Evolutionary conservation across 768 basidiomycete species (phyloP), one percentile per base, ranked within the genome.

Genomic region (Hortiboletus flavorubellus): DNA sequence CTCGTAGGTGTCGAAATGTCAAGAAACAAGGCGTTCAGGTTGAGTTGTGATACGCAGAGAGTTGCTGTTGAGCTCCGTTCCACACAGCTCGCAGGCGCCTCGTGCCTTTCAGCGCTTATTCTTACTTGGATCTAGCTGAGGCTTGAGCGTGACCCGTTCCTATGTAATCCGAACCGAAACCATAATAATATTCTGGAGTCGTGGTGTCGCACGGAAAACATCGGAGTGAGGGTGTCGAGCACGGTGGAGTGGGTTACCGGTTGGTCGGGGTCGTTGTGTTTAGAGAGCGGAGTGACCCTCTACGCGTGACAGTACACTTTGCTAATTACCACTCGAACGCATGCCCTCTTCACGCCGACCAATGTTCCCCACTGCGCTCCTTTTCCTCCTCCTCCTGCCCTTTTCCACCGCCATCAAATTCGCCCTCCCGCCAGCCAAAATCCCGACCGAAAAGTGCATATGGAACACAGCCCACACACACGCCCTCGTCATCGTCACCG

Each of bases 401-500:
- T 41, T 67, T 63, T 30, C 73, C 8, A 57, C 64, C 38, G 91
- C 90, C 47, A 90, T 99, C 75, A 98, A 98, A 73, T 97, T 98
- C 72, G 69, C 79, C 37, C 76, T 97, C 23, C 81, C 74, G 33
- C 85, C 93, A 1, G 80, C 79, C 58, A 83, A 84, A 57, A 82
- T 87, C 61, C 94, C 96, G 1, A 73, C 78, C 29, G 66, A 81
- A 60, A 94, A 93, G 73, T 98, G 96, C 73, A 87, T 98, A 53
- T 99, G 97, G 97, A 97, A 99, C 69, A 77, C 88, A 23, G 96
- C 87, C 9, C 90, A 94, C 65, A 74, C 80, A 7, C 86, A 93
- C 64, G 82, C 91, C 7, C 87, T 98, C 35, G 92, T 98, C 68
- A 92, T 99, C 64, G 93, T 97, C 61, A 98, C 96, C 0, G 94